These are phyloP conservation scores for Auriscalpium vulgare DNA, from an alignment of 768 basidiomycete genomes.

Conservation along the genomic window DNA sequence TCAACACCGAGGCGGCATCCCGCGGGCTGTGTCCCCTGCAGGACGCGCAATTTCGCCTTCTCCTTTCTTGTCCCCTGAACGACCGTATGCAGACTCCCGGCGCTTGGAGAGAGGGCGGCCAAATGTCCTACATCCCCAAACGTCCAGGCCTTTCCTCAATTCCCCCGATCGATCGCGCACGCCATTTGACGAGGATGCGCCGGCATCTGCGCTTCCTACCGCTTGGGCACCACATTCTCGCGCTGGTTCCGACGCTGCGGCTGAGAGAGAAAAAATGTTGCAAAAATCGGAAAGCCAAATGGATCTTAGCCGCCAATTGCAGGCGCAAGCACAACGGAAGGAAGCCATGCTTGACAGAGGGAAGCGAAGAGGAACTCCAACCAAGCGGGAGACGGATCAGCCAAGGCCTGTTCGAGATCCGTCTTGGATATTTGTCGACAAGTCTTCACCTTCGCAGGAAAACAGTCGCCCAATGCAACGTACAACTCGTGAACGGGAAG, in stretches of 20 bases:
- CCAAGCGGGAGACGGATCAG: background rate
- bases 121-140: constrained; percentile 13
- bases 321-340: constrained; percentile 13
- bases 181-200: constrained; percentile 7
- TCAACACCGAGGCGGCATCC: background rate
- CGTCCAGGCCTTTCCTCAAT: constrained; percentile 5
- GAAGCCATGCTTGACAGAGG: background rate
- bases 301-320: constrained; percentile 26
- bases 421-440: background rate
- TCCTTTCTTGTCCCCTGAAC: constrained; percentile 14
- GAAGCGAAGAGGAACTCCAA: background rate
- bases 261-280: constrained; percentile 37
- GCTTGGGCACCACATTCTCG: constrained; percentile 31
- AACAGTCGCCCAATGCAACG: background rate
- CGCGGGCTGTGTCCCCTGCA: background rate
- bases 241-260: constrained; percentile 44
- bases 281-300: constrained; percentile 32
- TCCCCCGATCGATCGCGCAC: constrained; percentile 18
- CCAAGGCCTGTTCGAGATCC: background rate
- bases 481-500: constrained; percentile 6
- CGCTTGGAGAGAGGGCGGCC: background rate
- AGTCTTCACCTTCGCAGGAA: background rate
- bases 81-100: constrained; percentile 5
- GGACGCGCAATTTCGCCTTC: constrained; percentile 4
- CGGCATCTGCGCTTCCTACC: constrained; percentile 5